phyloP scores from a whole-genome alignment of 768 basidiomycete species.

The Coprinopsis marcescibilis region DNA sequence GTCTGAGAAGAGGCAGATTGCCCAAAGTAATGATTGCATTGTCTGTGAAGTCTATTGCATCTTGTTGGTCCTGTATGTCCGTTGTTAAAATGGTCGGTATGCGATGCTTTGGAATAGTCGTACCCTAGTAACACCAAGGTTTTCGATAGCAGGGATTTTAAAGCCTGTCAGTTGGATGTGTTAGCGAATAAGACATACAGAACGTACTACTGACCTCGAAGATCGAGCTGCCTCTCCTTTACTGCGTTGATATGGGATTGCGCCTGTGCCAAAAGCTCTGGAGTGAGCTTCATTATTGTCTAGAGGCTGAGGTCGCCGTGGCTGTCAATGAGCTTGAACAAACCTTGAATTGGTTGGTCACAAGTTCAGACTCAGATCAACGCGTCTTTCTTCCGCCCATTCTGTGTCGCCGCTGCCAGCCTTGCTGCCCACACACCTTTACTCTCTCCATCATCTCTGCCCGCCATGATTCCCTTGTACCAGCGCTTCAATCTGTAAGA shows the following conservation, averaged over 20 bases:
- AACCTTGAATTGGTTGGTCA: conserved; percentile 5
- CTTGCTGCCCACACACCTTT: conserved; percentile 17
- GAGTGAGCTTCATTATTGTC: conserved; percentile 86
- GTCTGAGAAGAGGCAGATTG: conserved; percentile 83
- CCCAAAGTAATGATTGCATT: conserved; percentile 78
- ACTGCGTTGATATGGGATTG: conserved; percentile 73
- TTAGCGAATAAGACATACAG: conserved; percentile 17
- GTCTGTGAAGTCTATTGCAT: conserved; percentile 91
- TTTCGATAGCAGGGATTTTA: conserved; percentile 95
- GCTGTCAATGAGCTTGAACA: no score
- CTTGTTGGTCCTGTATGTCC: conserved; percentile 75
- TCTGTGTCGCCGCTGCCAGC: no score
- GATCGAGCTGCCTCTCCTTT: conserved; percentile 88
- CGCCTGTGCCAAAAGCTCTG: conserved; percentile 84
- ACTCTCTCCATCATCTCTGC: conserved; percentile 19
- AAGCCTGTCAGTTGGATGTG: conserved; percentile 50
- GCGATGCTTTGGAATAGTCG: conserved; percentile 24
- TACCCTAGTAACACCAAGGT: conserved; percentile 88
- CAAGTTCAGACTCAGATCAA: conserved; percentile 39
- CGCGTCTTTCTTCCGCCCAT: conserved; percentile 20
- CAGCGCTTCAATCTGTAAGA: conserved; percentile 69
- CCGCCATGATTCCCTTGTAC: conserved; percentile 57
- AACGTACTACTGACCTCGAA: conserved; percentile 56
- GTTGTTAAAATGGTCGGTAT: conserved; percentile 11
- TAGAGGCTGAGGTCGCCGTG: not conserved